These are phyloP conservation scores for Corchorus olitorius DNA, from an alignment of 345 rosid species.

Conservation along the genomic window DNA sequence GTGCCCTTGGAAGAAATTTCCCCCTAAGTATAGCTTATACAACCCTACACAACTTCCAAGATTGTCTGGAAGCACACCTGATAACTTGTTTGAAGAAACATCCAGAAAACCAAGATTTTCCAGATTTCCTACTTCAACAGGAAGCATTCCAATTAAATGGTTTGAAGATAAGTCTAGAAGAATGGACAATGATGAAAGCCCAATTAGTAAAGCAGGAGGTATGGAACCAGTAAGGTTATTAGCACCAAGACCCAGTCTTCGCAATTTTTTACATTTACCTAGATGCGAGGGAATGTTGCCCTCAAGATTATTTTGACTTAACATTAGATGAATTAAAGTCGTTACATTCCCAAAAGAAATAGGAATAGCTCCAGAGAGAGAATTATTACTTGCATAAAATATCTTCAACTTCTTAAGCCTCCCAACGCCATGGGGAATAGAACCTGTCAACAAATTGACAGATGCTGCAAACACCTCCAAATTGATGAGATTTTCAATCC, in stretches of 20 bases:
- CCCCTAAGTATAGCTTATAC: slow-evolving; percentile 18
- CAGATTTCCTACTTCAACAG: background rate
- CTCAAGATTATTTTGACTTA: background rate
- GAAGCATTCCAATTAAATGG: background rate
- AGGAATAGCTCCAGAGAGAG: slow-evolving; percentile 18
- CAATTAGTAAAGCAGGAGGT: background rate
- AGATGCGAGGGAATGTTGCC: slow-evolving; percentile 14
- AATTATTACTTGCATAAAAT: background rate
- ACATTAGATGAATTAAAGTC: background rate
- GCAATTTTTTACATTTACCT: background rate
- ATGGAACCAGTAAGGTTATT: slow-evolving; percentile 2
- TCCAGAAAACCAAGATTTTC: background rate
- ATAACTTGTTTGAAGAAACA: background rate
- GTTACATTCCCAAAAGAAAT: slow-evolving; percentile 16
- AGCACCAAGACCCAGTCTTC: background rate
- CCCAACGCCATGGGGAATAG: slow-evolving; percentile 17
- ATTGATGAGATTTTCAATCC: background rate
- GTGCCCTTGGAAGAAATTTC: slow-evolving; percentile 28
- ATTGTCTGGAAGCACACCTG: slow-evolving; percentile 22
- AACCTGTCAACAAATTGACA: background rate
- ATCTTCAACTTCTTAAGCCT: background rate
- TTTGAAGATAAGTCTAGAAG: background rate
- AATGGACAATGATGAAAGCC: background rate
- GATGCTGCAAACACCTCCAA: background rate
- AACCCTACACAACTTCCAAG: slow-evolving; percentile 32